Evolutionary conservation across 139 green algal genomes (phyloP).

Genomic region (Chlorella sp.): DNA sequence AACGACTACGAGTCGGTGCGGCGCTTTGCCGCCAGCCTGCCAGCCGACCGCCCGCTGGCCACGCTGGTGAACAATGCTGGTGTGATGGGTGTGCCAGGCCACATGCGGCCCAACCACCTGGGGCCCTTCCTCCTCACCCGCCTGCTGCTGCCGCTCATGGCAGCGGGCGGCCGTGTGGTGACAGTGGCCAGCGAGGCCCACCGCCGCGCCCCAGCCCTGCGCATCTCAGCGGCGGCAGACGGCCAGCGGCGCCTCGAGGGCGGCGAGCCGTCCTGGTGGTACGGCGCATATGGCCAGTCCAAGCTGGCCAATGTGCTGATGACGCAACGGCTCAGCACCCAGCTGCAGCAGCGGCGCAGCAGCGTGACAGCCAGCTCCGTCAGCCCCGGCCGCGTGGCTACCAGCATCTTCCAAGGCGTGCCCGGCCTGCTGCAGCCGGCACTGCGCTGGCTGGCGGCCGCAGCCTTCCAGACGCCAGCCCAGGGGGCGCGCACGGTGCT

Average conservation of each 20-base stretch:
- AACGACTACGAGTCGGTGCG: slow-evolving; percentile 53
- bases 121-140: slow-evolving; percentile 75
- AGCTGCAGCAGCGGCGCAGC: slow-evolving; percentile 20
- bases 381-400: slow-evolving; percentile 50
- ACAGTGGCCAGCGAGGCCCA: slow-evolving; percentile 70
- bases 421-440: not conserved
- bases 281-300: slow-evolving; percentile 58
- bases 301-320: slow-evolving; percentile 78
- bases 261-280: slow-evolving; percentile 35
- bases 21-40: slow-evolving; percentile 52
- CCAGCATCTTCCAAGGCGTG: slow-evolving; percentile 40
- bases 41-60: slow-evolving; percentile 18
- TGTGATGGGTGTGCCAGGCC: slow-evolving; percentile 63
- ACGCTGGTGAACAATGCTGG: slow-evolving; percentile 77
- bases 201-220: slow-evolving; percentile 36
- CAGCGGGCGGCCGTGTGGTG: slow-evolving; percentile 50
- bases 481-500: slow-evolving; percentile 49
- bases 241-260: not conserved
- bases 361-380: slow-evolving; percentile 36
- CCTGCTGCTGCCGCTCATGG: slow-evolving; percentile 65
- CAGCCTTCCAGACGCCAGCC: slow-evolving; percentile 45
- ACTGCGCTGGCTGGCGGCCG: not conserved
- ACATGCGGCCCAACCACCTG: slow-evolving; percentile 67
- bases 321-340: slow-evolving; percentile 62
- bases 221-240: not conserved